Base-by-base conservation (phyloP, 2,329 filamentous ascomycete species). In the Capronia coronata region DNA sequence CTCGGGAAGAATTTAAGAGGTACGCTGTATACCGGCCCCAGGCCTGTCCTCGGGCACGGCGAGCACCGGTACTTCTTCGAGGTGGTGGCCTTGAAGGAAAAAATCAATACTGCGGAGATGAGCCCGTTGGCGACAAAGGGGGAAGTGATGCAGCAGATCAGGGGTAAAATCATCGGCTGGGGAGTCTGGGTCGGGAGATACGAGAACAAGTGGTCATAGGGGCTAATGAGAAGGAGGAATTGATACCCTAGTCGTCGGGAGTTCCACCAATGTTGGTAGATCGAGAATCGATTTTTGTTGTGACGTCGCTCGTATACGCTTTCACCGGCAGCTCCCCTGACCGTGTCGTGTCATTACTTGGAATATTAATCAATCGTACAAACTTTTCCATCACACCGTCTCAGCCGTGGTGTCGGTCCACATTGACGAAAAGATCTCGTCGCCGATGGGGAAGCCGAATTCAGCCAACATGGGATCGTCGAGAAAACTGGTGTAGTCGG, bases 41-140 rank as follows among this genome's bases (percentile, higher is more conserved):
- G 67, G 10, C 74, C 75, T 14, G 61, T 75, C 27, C 58, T 74
- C 45, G 75, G 75, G 21, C 71, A 78, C 55, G 75, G 76, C 0
- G 66, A 68, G 18, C 75, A 79, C 61, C 65, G 75, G 48, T 79
- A 77, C 47, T 74, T 76, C 61, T 78, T 68, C 49, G 65, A 74
- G 53, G 60, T 78, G 13, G 59, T 78, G 43, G 75, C 72, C 2
- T 60, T 79, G 44, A 72, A 63, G 7, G 66, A 72, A 46, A 63
- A 67, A 6, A 57, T 79, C 22, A 67, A 73, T 47, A 56, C 61
- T 14, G 59, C 54, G 2, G 59, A 68, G 27, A 55, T 75, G 34
- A 67, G 63, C 16, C 58, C 64, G 1, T 62, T 65, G 49, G 67
- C 70, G 8, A 72, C 67, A 1, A 68, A 66, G 40, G 68, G 72